Evolutionary conservation across 1,284 basidiomycete genomes (phyloP), one percentile per base, ranked within the genome.

Genomic region (Inonotus obliquus): DNA sequence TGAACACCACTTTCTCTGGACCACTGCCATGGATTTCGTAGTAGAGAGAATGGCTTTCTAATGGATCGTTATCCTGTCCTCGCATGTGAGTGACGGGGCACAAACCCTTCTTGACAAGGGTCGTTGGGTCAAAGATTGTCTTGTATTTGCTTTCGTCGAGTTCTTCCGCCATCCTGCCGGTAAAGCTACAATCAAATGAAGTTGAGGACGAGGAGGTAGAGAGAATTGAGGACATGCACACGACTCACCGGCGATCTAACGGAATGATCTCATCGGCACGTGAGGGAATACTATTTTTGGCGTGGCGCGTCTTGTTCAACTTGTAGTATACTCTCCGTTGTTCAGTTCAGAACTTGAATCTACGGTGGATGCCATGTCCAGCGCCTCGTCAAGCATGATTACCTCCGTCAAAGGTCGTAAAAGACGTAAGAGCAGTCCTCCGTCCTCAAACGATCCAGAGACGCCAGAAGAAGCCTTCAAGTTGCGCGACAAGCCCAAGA

Each of bases 21-120:
- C 86, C 86, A 1, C 69, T 76, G 0, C 89, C 90, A 70, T 92
- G 90, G 60, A 85, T 79, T 70, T 92, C 89, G 66, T 81, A 92
- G 72, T 92, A 92, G 2, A 92, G 74, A 0, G 86, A 87, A 69
- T 91, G 88, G 54, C 81, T 86, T 67, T 87, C 81, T 0, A 85
- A 66, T 0, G 75, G 72, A 54, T 76, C 75, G 11, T 74, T 68
- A 19, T 71, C 76, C 66, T 87, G 80, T 39, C 77, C 73, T 19
- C 79, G 77, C 9, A 86, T 75, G 39, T 75, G 69, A 1, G 84
- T 85, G 17, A 91, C 85, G 1, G 87, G 87, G 67, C 89, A 92
- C 13, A 90, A 75, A 5, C 90, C 91, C 62, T 85, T 86, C 39
- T 82, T 78, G 2, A 80, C 76, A 66, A 85, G 83, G 4, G 87